Base-by-base conservation (phyloP, 2,329 filamentous ascomycete genomes). In the Talaromyces rugulosus region DNA sequence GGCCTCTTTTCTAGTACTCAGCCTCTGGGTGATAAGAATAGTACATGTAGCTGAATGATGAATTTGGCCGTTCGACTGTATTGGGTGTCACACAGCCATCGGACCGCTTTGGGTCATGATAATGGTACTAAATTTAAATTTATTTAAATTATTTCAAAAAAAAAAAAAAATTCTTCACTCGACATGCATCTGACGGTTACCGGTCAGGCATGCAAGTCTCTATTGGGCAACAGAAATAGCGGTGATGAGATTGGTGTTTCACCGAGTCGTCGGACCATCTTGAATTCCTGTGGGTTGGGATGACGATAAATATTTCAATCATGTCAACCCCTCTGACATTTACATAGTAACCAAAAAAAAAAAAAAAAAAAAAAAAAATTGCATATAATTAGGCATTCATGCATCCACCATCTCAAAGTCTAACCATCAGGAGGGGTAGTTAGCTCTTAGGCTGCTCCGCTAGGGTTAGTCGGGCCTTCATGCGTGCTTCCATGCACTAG, bases 401-500 rank as follows among this genome's bases (percentile, higher is more conserved):
- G 54, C 54, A 56, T 56, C 36, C 31, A 40, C 54, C 18, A 51
- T 23, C 27, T 51, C 14, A n/a, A 47, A 9, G 18, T 51, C 11
- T 5, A 23, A 16, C 27, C 18, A 51, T 53, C 50, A 16, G 50
- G 50, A 53, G 50, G 28, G 50, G 50, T 31, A 16, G 16, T 16
- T 53, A 6, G 16, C 23, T 47, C 18, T 53, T 18, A 27, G 50
- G 50, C 50, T 53, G 50, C 50, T 11, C 28, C 12, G 27, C 28
- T 31, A 53, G 50, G 50, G 50, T 53, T 53, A 31, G 50, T 53
- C 50, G 30, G 50, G 50, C 50, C 50, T 53, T 53, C 50, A 53
- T 53, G 50, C 50, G 27, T 53, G 5, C 27, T 53, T 53, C 27
- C 28, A 53, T 53, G 50, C 28, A n/a, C 18, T 53, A 27, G 18